phyloP scores from a whole-genome alignment of 768 basidiomycete species.

The Glaciozyma martinii region DNA sequence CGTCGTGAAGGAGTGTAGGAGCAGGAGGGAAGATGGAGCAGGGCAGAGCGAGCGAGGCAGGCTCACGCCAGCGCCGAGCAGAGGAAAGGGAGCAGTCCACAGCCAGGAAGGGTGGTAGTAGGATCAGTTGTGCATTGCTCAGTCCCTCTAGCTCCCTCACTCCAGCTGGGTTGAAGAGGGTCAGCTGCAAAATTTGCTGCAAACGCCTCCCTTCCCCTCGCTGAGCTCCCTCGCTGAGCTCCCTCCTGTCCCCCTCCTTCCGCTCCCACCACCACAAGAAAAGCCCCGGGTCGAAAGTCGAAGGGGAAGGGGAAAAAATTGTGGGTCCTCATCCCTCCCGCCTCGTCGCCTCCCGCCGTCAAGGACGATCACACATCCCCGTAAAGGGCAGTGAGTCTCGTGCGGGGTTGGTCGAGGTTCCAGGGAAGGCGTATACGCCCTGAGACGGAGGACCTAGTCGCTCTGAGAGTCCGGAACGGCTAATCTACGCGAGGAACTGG shows the following conservation, averaged over 20 bases:
- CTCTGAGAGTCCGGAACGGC: conserved; percentile 29
- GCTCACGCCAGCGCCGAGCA: background rate
- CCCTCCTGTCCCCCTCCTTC: too few species aligned
- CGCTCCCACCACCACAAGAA: too few species aligned
- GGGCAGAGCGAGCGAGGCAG: background rate
- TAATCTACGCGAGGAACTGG: too few species aligned
- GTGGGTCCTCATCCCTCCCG: too few species aligned
- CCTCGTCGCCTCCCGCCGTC: too few species aligned
- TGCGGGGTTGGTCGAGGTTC: conserved; percentile 16
- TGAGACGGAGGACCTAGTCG: conserved; percentile 21
- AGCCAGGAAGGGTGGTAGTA: background rate
- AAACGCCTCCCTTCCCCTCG: background rate
- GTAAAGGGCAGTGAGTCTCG: too few species aligned
- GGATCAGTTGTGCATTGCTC: background rate
- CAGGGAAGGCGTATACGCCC: conserved; percentile 24
- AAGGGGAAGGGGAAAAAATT: too few species aligned
- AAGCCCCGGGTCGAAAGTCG: too few species aligned
- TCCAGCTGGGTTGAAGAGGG: background rate
- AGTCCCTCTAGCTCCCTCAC: background rate
- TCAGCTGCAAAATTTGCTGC: background rate
- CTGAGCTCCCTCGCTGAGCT: background rate
- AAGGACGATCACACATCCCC: too few species aligned
- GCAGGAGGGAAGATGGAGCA: background rate
- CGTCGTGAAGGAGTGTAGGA: background rate
- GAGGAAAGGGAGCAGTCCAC: background rate